Evolutionary conservation across 768 basidiomycete species (phyloP).

Genomic region (Russula griseocarnosa): DNA sequence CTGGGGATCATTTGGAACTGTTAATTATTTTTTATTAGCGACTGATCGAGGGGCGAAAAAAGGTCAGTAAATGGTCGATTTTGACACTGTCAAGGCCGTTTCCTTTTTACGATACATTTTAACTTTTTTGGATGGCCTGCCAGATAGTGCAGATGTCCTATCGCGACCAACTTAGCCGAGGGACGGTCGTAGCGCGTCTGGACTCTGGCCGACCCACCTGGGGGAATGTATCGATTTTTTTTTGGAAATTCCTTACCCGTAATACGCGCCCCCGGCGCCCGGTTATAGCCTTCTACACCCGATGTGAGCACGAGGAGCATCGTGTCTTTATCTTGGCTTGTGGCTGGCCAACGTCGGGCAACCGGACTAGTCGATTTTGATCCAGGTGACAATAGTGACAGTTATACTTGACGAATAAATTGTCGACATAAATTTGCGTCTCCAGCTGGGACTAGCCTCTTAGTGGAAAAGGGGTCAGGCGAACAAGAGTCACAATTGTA

Average conservation of each 20-base stretch:
- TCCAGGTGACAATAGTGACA: background rate
- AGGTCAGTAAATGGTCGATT: background rate
- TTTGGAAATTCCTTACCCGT: background rate
- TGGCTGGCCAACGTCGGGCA: background rate
- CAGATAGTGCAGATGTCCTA: background rate
- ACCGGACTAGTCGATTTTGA: background rate
- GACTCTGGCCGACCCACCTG: too few relatives aligned
- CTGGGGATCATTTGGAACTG: slow-evolving; percentile 3
- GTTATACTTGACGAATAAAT: background rate
- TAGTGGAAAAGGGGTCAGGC: background rate
- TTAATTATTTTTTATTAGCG: slow-evolving; percentile 20
- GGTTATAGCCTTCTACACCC: background rate
- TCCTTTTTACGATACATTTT: slow-evolving; percentile 15
- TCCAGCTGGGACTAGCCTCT: background rate
- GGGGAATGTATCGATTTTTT: background rate
- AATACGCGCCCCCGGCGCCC: background rate
- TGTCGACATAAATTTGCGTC: background rate
- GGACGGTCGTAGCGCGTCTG: background rate
- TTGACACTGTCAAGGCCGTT: slow-evolving; percentile 23
- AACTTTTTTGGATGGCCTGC: slow-evolving; percentile 15
- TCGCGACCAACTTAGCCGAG: slow-evolving; percentile 17
- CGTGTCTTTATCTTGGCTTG: background rate
- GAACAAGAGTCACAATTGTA: too few relatives aligned
- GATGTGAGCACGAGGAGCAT: background rate
- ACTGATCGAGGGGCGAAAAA: slow-evolving; percentile 20